These are phyloP conservation scores for Verticillium longisporum DNA, from an alignment of 2,329 filamentous ascomycete species.

Conservation along the genomic window DNA sequence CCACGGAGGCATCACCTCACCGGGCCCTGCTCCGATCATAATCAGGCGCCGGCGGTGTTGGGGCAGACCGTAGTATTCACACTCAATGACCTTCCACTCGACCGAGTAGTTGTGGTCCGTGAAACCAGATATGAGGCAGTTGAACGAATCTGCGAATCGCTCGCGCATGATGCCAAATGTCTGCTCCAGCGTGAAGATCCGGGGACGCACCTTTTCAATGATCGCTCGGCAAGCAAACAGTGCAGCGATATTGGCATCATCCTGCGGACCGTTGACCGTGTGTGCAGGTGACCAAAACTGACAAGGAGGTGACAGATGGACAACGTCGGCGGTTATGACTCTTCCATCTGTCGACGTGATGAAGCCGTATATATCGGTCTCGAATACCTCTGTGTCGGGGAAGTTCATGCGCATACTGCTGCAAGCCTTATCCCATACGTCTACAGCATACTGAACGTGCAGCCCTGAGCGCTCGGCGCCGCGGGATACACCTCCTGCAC, in stretches of 20 bases:
- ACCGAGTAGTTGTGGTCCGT: constrained; percentile 62
- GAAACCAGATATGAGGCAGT: constrained; percentile 55
- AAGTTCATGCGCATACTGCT: constrained; percentile 56
- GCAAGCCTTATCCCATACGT: constrained; percentile 51
- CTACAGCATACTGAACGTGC: constrained; percentile 54
- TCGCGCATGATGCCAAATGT: constrained; percentile 60
- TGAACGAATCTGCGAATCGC: constrained; percentile 48
- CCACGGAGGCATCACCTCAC: constrained; percentile 62
- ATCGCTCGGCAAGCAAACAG: constrained; percentile 48
- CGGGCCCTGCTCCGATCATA: constrained; percentile 56
- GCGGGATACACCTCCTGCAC: constrained; percentile 63
- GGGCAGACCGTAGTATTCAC: constrained; percentile 43
- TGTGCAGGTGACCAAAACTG: constrained; percentile 70
- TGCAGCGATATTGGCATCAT: constrained; percentile 61
- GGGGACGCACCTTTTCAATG: constrained; percentile 51
- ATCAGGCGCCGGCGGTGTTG: constrained; percentile 45
- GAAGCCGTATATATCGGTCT: constrained; percentile 42
- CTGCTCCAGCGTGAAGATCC: constrained; percentile 72
- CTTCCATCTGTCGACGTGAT: constrained; percentile 23
- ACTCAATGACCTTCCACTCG: constrained; percentile 55
- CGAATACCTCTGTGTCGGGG: constrained; percentile 36
- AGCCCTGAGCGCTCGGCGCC: constrained; percentile 56
- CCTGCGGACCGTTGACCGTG: constrained; percentile 48
- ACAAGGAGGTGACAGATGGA: constrained; percentile 73
- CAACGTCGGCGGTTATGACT: constrained; percentile 50